Percentiles rank a stretch among this genome's conserved stretches.
Evolutionary conservation across 176 grass and related monocot genomes (phyloP).

Genomic region (Stipa capillata): DNA sequence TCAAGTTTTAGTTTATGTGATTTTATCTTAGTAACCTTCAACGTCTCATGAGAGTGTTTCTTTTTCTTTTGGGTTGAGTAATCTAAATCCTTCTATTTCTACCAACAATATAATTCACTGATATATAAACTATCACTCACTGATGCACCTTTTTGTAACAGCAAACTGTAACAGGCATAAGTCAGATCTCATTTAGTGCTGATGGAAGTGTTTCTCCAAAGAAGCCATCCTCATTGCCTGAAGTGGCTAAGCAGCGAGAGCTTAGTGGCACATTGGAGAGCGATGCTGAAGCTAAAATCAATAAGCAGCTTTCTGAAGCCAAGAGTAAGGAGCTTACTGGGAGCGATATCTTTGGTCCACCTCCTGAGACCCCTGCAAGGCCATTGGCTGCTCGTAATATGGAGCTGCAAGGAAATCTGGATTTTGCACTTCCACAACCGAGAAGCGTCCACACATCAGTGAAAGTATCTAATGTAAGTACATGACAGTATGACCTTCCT

Average conservation of each 20-base stretch:
- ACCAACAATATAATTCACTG: slow-evolving; percentile 9
- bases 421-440: slow-evolving; percentile 54
- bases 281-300: slow-evolving; percentile 56
- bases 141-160: slow-evolving; percentile 28
- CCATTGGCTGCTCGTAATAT: slow-evolving; percentile 67
- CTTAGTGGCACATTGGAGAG: slow-evolving; percentile 65
- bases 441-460: slow-evolving; percentile 73
- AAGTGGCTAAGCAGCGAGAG: slow-evolving; percentile 91
- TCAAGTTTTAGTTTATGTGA: background rate
- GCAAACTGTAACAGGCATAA: slow-evolving; percentile 72
- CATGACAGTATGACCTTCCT: background rate
- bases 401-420: slow-evolving; percentile 71
- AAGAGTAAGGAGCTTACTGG: slow-evolving; percentile 85
- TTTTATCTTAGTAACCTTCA: background rate
- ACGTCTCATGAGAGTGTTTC: background rate
- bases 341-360: slow-evolving; percentile 82
- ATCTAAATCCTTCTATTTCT: background rate
- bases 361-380: slow-evolving; percentile 51
- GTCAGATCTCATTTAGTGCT: slow-evolving; percentile 84
- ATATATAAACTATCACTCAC: background rate
- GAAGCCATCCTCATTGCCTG: slow-evolving; percentile 71
- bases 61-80: background rate
- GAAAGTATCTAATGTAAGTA: slow-evolving; percentile 85
- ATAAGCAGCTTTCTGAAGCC: slow-evolving; percentile 78
- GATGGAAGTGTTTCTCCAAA: slow-evolving; percentile 79